phyloP scores from a whole-genome alignment of 371 early-diverging fungal species.

The Mucor irregularis region DNA sequence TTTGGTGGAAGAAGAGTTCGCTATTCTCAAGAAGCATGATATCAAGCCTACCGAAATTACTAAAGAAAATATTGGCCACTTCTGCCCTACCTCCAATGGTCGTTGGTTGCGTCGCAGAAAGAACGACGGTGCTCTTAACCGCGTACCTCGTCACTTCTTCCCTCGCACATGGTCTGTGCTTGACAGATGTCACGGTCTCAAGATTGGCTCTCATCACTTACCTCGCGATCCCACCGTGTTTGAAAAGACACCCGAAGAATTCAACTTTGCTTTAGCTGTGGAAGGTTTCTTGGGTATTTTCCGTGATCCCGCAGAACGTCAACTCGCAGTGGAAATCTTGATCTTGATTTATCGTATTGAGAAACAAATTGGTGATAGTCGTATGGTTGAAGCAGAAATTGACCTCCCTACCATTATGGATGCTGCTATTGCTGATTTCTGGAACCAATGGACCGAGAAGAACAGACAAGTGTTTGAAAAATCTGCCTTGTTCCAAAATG shows the following conservation, averaged over 20 bases:
- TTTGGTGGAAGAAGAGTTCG: conserved; percentile 41
- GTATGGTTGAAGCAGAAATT: conserved; percentile 52
- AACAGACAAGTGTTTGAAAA: conserved; percentile 30
- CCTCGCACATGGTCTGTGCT: conserved; percentile 77
- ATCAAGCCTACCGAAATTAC: conserved; percentile 34
- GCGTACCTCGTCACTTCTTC: conserved; percentile 80
- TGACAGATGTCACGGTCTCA: conserved; percentile 56
- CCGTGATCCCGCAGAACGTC: conserved; percentile 84
- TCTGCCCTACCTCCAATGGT: conserved; percentile 68
- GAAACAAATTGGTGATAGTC: conserved; percentile 65
- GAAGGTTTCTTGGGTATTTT: conserved; percentile 71
- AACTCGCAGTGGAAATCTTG: conserved; percentile 75
- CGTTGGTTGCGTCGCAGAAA: conserved; percentile 78
- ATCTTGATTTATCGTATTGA: conserved; percentile 63
- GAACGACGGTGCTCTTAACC: conserved; percentile 86
- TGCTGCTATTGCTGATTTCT: conserved; percentile 67
- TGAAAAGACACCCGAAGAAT: conserved; percentile 86
- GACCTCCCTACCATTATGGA: conserved; percentile 66
- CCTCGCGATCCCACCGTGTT: conserved; percentile 83
- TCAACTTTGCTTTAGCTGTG: conserved; percentile 76
- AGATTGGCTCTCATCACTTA: conserved; percentile 57
- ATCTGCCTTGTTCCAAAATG: conserved; percentile 24
- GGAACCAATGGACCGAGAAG: conserved; percentile 66
- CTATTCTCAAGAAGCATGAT: conserved; percentile 29
- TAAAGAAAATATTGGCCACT: conserved; percentile 36